Percentiles rank a stretch among this genome's conserved stretches.
Conservation (phyloP, 2,329 filamentous ascomycete species). For the Ceratocystis variospora region DNA sequence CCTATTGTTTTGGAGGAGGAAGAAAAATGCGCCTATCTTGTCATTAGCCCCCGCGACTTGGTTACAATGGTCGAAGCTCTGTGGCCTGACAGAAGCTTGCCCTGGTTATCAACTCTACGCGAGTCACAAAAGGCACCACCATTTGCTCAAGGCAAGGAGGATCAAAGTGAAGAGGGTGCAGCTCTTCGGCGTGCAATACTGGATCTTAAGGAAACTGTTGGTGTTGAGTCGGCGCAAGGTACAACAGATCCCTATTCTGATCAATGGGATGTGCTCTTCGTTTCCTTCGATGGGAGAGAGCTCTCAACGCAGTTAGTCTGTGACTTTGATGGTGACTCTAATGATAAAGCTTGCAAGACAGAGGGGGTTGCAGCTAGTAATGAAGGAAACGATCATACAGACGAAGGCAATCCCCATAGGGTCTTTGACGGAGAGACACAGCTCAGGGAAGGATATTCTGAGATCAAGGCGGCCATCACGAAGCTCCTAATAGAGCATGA, state of each 20-base stretch:
- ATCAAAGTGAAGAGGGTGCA: conserved; percentile 49
- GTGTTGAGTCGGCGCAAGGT: conserved; percentile 49
- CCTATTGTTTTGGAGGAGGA: not conserved
- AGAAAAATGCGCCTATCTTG: conserved; percentile 46
- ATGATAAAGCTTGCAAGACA: not conserved
- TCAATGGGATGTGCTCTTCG: conserved; percentile 68
- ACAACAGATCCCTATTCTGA: conserved; percentile 68
- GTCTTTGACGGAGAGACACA: conserved; percentile 35
- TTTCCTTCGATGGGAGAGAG: conserved; percentile 56
- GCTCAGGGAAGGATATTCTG: conserved; percentile 66
- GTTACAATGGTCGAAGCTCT: conserved; percentile 69
- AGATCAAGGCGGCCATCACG: conserved; percentile 64
- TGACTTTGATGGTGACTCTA: conserved; percentile 36
- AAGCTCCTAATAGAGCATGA: conserved; percentile 74
- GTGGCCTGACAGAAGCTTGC: conserved; percentile 59
- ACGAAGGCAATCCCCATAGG: not conserved
- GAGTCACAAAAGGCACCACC: not conserved
- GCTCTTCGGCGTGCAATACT: conserved; percentile 53
- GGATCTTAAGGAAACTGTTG: conserved; percentile 55
- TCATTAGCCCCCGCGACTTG: conserved; percentile 66
- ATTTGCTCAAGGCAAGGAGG: not conserved
- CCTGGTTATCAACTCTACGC: conserved; percentile 29
- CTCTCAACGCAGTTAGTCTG: conserved; percentile 61
- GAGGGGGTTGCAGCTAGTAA: conserved; percentile 28
- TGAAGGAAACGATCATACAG: conserved; percentile 28